phyloP scores from a whole-genome alignment of 2,329 filamentous ascomycete genomes.

The Ophiostoma australiae region DNA sequence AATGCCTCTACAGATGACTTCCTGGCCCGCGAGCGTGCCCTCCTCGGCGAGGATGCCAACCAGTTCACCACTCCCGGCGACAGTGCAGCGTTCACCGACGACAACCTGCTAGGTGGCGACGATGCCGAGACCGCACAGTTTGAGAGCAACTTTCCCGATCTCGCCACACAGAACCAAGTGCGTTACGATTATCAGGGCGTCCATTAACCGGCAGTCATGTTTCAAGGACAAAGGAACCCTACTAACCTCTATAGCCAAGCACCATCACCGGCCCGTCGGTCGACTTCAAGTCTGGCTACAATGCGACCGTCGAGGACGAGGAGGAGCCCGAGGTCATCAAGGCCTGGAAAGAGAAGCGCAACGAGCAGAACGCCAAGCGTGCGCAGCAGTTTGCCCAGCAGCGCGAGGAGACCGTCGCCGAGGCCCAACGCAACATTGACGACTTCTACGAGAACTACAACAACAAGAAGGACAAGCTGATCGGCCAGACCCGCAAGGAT shows the following conservation, averaged over 20 bases:
- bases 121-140: constrained; percentile 53
- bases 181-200: constrained; percentile 9
- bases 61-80: constrained; percentile 80
- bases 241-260: constrained; percentile 32
- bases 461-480: constrained; percentile 90
- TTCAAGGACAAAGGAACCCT: not conserved
- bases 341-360: constrained; percentile 87
- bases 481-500: constrained; percentile 82
- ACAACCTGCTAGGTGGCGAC: constrained; percentile 67
- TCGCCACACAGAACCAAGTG: constrained; percentile 65
- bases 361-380: constrained; percentile 75
- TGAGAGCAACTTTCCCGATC: constrained; percentile 84
- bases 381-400: constrained; percentile 76
- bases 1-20: constrained; percentile 72
- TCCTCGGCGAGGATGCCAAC: constrained; percentile 86
- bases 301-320: constrained; percentile 58
- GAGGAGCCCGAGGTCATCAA: constrained; percentile 84
- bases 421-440: constrained; percentile 90
- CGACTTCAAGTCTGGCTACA: constrained; percentile 58
- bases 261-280: constrained; percentile 72
- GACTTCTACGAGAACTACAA: constrained; percentile 99
- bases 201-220: not conserved
- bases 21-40: constrained; percentile 81
- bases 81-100: constrained; percentile 36
- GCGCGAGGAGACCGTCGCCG: constrained; percentile 79